Evolutionary conservation across 495 filamentous ascomycete genomes (phyloP), one percentile per base, ranked within the genome.

Genomic region (Wilcoxina mikolae): DNA sequence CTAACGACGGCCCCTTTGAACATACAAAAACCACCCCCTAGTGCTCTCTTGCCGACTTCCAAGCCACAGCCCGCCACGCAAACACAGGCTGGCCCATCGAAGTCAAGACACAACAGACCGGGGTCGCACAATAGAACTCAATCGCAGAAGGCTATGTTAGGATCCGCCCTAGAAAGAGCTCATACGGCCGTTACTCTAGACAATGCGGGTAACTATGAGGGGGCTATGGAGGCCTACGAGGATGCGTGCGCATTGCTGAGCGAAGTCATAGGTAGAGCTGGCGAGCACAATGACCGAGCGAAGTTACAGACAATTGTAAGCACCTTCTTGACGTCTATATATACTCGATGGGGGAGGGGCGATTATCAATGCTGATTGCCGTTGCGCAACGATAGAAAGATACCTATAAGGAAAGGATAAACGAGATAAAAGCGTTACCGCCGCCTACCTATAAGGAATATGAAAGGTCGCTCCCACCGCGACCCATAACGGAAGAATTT

Each of bases 121-220:
- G 59, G 56, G 52, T 29, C 46, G 27, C 46, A 60, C 44, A 59
- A 61, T 46, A 58, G 58, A 42, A 59, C 62, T 29, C 43, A 53
- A 54, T 87, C 84, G 1, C 84, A 94, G 62, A 95, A 93, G 69
- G 80, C 80, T 22, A 95, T 95, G 85, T 73, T 98, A 17, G 91
- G 88, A 3, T 87, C 83, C 64, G 91, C 91, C 4, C 71, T 98
- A 39, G 81, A 93, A 60, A 95, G 95, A 68, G 91, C 91, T 33
- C 94, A 95, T 60, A 91, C 85, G 22, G 91, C 91, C 5, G 91
- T 98, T 15, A 75, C 93, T 52, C 78, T 96, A 27, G 91, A 98
- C 67, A 93, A 94, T 72, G 87, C 86, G 3, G 84, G 89, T 61
- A 94, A 95, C 66, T 84, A 89, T 59, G 87, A 91, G 66, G 88